Conservation (phyloP, 2,329 filamentous ascomycete species). For the Lojkania enalia region DNA sequence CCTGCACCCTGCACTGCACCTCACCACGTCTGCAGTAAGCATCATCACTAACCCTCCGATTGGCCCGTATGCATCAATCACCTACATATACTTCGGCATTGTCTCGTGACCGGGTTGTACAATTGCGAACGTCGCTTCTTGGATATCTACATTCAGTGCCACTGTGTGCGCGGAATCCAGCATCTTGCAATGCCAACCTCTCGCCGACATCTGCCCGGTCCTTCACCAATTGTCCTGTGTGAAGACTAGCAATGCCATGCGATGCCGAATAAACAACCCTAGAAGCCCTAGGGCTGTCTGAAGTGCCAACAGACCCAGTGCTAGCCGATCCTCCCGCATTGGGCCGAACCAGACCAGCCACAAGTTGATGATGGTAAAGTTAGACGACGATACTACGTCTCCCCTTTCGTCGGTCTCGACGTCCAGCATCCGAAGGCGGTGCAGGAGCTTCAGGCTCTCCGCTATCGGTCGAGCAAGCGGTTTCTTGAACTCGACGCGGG, state of each 20-base stretch:
- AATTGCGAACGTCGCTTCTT: not conserved
- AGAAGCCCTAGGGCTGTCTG: constrained; percentile 77
- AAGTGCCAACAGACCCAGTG: constrained; percentile 76
- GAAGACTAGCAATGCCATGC: constrained; percentile 84
- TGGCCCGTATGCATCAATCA: too few relatives aligned
- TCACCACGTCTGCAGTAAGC: too few relatives aligned
- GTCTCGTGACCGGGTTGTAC: not conserved
- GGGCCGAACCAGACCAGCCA: constrained; percentile 97
- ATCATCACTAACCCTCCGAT: too few relatives aligned
- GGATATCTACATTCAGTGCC: not conserved
- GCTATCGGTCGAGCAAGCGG: constrained; percentile 70
- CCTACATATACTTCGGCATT: too few relatives aligned
- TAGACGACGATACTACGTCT: constrained; percentile 76
- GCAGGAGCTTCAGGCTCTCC: constrained; percentile 67
- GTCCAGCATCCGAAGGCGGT: constrained; percentile 67
- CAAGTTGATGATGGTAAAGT: constrained; percentile 91
- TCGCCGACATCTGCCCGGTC: not conserved
- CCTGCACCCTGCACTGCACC: too few relatives aligned
- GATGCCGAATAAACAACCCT: constrained; percentile 83
- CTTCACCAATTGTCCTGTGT: constrained; percentile 73
- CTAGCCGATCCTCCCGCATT: constrained; percentile 81
- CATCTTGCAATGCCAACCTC: too few relatives aligned
- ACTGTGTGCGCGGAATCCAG: too few relatives aligned
- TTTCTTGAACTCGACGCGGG: constrained; percentile 72
- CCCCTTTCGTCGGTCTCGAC: constrained; percentile 70